Evolutionary conservation across 2,329 filamentous ascomycete species (phyloP), one percentile per base, ranked within the genome.

Genomic region (Colletotrichum sp.): DNA sequence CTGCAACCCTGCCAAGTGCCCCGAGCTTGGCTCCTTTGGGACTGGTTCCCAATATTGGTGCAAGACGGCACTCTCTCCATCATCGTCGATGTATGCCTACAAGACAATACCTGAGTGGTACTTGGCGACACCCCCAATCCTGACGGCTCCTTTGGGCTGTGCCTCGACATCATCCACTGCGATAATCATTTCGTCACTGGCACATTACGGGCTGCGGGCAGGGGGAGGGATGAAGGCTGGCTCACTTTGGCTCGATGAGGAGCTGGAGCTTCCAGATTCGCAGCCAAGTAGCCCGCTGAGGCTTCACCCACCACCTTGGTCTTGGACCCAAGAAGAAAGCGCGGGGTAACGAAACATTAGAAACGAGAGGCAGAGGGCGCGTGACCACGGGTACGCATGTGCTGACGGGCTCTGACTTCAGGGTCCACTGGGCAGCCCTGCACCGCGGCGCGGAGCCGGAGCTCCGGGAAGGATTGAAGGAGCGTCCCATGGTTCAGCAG

Each of bases 381-480:
- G 49, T 68, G 73, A 68, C 70, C 57, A 44, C 32, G 8, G 34
- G 60, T 28, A 59, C n/a, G 52, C 72, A 71, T 55, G 49, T 67
- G 49, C 62, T 62, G 28, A 71, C 62, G 24, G 55, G 72, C 36
- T 57, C 34, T 68, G 39, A 68, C 24, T 55, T 49, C 34, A 49
- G 44, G 30, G 32, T 65, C 59, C 44, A 60, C 71, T 18, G 24
- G 24, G 49, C 44, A 52, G 57, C 28, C 28, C 73, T 65, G 62
- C 32, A 57, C 49, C 34, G 64, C 64, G 65, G 70, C 44, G 59
- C 74, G 49, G 34, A 73, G 74, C 63, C 70, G 73, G 70, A 73
- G 32, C 26, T 73, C 64, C 34, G 70, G 64, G 30, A 34, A 68
- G 24, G 21, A 64, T 36, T 26, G 30, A 60, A 39, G 55, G 16